Percentiles rank a stretch among this genome's conserved stretches.
phyloP scores from a whole-genome alignment of 176 grass and related monocot genomes.

The Avena atlantica region DNA sequence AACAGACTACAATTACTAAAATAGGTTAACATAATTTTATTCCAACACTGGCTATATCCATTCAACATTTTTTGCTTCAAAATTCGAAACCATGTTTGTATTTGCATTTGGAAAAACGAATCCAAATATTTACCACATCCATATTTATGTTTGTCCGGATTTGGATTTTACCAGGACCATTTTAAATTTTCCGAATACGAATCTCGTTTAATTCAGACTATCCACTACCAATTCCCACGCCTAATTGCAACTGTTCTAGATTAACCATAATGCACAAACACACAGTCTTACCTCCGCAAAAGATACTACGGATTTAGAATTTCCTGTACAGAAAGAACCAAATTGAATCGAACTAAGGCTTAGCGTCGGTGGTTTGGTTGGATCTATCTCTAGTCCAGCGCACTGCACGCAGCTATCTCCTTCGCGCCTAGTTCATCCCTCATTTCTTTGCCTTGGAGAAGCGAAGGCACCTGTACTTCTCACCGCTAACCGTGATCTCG shows the following conservation, averaged over 20 bases:
- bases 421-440: slow-evolving; percentile 22
- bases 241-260: slow-evolving; percentile 16
- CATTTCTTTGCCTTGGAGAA: slow-evolving; percentile 99
- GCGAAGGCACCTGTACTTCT: slow-evolving; percentile 98
- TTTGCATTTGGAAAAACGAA: too few species aligned
- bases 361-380: neutral
- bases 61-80: too few species aligned
- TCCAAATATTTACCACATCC: too few species aligned
- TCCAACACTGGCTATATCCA: too few species aligned
- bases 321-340: slow-evolving; percentile 45
- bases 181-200: too few species aligned
- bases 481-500: slow-evolving; percentile 95
- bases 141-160: too few species aligned
- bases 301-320: neutral
- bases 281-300: neutral
- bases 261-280: neutral
- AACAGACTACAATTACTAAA: too few species aligned
- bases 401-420: neutral
- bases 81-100: too few species aligned
- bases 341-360: slow-evolving; percentile 34
- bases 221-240: too few species aligned
- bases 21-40: too few species aligned
- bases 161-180: too few species aligned
- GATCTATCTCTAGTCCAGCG: slow-evolving; percentile 9
- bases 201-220: too few species aligned